A percentile compares a stretch with the other conserved stretches of the same genome.
These are phyloP conservation scores for Zoysia pacifica DNA, from an alignment of 176 grass and related monocot species.

Conservation along the genomic window DNA sequence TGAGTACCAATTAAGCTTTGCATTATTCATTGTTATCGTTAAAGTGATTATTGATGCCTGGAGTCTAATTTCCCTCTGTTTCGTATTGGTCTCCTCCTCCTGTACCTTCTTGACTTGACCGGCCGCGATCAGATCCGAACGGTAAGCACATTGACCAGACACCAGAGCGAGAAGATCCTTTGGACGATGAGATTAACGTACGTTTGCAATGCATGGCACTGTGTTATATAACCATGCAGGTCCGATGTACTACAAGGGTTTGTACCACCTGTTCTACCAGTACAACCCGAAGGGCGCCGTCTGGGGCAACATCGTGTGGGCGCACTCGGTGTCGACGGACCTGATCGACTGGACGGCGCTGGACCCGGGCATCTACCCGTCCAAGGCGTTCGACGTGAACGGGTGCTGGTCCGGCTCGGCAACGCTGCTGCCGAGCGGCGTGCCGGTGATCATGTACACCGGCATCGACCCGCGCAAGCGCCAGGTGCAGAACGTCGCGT, in stretches of 20 bases:
- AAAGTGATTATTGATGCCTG: neutral
- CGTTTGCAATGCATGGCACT: neutral
- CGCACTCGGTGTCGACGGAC: slow-evolving; percentile 71
- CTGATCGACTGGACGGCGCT: slow-evolving; percentile 75
- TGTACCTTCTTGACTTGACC: neutral
- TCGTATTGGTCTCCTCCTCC: neutral
- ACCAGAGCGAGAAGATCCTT: too few relatives aligned
- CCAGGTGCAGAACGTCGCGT: slow-evolving; percentile 71
- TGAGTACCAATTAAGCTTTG: neutral
- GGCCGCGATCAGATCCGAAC: slow-evolving; percentile 47
- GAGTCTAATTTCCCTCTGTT: neutral
- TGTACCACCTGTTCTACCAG: slow-evolving; percentile 83
- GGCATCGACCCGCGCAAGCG: slow-evolving; percentile 51
- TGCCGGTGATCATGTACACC: slow-evolving; percentile 64
- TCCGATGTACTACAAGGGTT: slow-evolving; percentile 66
- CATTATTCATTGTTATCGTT: neutral
- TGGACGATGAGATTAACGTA: neutral
- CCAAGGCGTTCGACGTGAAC: slow-evolving; percentile 56
- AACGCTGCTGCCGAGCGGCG: slow-evolving; percentile 50
- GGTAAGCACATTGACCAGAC: slow-evolving; percentile 27
- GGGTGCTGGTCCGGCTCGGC: slow-evolving; percentile 77
- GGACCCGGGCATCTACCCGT: slow-evolving; percentile 50
- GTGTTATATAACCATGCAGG: slow-evolving; percentile 30
- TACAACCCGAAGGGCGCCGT: slow-evolving; percentile 72
- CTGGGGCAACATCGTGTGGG: slow-evolving; percentile 80